These are phyloP conservation scores for Salix purpurea DNA, from an alignment of 345 rosid genomes.

Conservation along the genomic window DNA sequence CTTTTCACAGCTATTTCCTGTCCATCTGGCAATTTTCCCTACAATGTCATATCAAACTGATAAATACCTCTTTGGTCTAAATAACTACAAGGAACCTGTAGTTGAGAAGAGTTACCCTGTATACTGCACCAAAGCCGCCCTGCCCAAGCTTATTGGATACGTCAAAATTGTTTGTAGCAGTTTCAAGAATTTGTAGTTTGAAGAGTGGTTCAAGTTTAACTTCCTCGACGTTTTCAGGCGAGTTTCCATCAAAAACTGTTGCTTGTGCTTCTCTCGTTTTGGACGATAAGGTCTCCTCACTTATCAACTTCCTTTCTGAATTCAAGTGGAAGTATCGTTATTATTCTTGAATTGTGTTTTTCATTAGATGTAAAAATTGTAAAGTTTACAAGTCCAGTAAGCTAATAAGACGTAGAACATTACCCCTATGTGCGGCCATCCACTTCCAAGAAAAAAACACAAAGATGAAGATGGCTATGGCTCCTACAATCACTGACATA, in stretches of 20 bases:
- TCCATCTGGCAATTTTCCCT: conserved; percentile 20
- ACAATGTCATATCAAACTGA: background rate
- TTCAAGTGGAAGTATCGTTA: background rate
- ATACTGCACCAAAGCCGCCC: conserved; percentile 25
- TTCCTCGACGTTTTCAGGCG: too few relatives aligned
- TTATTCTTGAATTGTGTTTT: too few relatives aligned
- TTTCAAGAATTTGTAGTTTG: background rate
- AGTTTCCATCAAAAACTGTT: too few relatives aligned
- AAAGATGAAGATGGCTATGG: background rate
- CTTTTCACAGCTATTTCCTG: conserved; percentile 21
- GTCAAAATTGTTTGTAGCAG: conserved; percentile 16
- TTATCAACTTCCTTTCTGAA: background rate
- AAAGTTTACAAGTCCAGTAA: background rate
- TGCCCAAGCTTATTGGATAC: conserved; percentile 12
- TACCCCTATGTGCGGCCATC: background rate
- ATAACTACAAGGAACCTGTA: background rate
- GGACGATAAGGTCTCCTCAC: too few relatives aligned
- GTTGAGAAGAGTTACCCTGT: conserved; percentile 3
- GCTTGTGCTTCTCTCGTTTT: background rate
- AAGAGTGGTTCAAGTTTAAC: background rate
- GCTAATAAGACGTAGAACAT: background rate
- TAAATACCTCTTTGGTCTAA: background rate
- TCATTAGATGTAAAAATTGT: background rate
- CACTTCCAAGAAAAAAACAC: background rate
- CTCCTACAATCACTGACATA: background rate